Conservation (phyloP, 176 grass and related monocot genomes). For the sorghum (Sorghum bicolor) region Sorghum_bicolor_NCBIv3 NC_012875.2:33981001-33981500, state of each 20-base stretch:
- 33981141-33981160: conserved; percentile 33
- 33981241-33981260: neutral
- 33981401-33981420: neutral
- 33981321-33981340: conserved; percentile 70
- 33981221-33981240: neutral
- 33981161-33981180: conserved; percentile 51
- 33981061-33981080: conserved; percentile 63
- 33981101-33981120: conserved; percentile 15
- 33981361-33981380: conserved; percentile 26
- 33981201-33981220: neutral
- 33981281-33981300: conserved; percentile 83
- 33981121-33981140: neutral
- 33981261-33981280: conserved; percentile 43
- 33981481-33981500: neutral
- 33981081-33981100: conserved; percentile 32
- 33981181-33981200: conserved; percentile 42
- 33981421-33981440: neutral
- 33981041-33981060: conserved; percentile 51
- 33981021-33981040: conserved; percentile 3
- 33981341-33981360: conserved; percentile 74
- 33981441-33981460: neutral
- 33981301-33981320: conserved; percentile 77
- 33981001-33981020: conserved; percentile 18
- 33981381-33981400: neutral
- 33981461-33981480: neutral